Evolutionary conservation across 257 asterid species (phyloP).

Genomic region (Mentha longifolia): DNA sequence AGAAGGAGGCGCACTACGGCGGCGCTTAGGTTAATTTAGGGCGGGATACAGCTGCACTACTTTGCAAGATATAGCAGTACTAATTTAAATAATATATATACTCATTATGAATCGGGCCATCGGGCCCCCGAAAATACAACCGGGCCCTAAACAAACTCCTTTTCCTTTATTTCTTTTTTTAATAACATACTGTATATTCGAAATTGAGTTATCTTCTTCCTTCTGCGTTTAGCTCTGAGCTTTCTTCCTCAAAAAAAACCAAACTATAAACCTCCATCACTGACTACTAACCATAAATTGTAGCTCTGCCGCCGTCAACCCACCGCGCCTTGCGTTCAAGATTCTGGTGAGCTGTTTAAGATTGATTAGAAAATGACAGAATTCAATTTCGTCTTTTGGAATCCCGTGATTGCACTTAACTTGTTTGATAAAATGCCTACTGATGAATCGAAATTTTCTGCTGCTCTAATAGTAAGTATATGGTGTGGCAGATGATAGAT

Average conservation of each 20-base stretch:
- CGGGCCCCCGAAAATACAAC: background rate
- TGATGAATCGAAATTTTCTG: background rate
- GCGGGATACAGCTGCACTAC: too few relatives aligned
- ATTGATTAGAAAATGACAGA: background rate
- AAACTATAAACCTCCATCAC: background rate
- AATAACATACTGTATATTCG: background rate
- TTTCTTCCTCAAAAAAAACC: background rate
- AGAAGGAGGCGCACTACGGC: too few relatives aligned
- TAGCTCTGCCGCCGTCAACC: background rate
- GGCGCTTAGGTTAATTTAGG: background rate
- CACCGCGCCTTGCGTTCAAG: background rate
- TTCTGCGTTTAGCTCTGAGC: background rate
- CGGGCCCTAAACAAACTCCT: too few relatives aligned
- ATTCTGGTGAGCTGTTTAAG: background rate
- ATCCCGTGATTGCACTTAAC: background rate
- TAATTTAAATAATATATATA: too few relatives aligned
- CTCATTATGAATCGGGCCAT: background rate
- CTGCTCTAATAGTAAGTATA: background rate
- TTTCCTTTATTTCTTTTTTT: background rate
- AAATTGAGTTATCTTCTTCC: background rate
- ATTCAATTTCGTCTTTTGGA: background rate
- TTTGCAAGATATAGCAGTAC: too few relatives aligned
- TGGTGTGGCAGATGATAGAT: background rate
- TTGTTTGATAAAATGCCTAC: constrained; percentile 10
- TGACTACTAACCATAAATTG: background rate